Percentiles rank a stretch among this genome's conserved stretches.
phyloP scores from a whole-genome alignment of 306 rosid species.

The Spatholobus suberectus region DNA sequence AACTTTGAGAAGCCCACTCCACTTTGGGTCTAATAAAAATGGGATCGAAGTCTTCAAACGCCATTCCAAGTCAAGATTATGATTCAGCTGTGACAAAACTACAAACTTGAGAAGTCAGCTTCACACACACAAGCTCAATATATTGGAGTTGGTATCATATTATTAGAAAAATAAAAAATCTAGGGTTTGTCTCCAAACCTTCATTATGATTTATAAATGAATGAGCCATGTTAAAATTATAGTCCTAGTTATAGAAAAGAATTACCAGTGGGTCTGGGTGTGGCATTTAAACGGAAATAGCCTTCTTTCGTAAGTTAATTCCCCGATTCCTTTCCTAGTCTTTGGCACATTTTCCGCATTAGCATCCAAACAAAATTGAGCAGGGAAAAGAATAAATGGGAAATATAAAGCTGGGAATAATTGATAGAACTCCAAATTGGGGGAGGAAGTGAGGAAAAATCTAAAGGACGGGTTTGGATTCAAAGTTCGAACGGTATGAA shows the following conservation, averaged over 20 bases:
- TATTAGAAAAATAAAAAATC: not conserved
- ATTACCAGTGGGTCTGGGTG: not conserved
- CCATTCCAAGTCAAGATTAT: constrained; percentile 50
- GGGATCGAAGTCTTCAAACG: constrained; percentile 65
- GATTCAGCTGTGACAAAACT: not conserved
- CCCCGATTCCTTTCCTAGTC: not conserved
- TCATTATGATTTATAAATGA: not conserved
- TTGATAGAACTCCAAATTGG: not conserved
- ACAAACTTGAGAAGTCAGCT: constrained; percentile 17
- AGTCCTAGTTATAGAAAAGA: not conserved
- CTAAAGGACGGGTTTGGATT: not conserved
- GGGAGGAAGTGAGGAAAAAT: not conserved
- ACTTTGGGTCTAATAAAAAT: constrained; percentile 69
- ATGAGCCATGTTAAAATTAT: not conserved
- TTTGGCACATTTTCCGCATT: not conserved
- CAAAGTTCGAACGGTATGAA: not conserved
- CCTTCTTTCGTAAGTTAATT: too few species aligned
- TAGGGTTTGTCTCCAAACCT: not conserved
- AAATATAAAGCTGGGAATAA: not conserved
- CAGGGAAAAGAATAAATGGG: not conserved
- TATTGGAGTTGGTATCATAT: not conserved
- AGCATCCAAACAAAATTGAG: not conserved
- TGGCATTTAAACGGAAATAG: too few species aligned
- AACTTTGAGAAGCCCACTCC: constrained; percentile 46
- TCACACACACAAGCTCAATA: not conserved